Evolutionary conservation across 2,329 filamentous ascomycete species (phyloP).

Genomic region (Uncinocarpus reesii): DNA sequence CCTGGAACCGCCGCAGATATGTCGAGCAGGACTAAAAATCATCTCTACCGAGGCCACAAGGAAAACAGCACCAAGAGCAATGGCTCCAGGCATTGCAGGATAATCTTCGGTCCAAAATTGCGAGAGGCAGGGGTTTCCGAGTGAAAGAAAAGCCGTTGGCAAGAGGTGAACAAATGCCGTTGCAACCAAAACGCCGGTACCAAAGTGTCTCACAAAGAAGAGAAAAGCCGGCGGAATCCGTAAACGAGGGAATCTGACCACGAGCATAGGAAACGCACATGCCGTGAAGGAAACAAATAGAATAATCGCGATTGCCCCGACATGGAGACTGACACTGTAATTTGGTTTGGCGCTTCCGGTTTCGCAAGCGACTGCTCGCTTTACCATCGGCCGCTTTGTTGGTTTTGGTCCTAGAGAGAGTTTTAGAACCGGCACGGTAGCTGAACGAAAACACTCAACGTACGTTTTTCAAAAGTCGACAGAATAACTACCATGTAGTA

Average conservation of each 20-base stretch:
- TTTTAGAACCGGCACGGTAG: background rate
- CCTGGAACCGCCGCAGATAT: conserved; percentile 20
- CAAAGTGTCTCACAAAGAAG: conserved; percentile 62
- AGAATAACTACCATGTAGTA: conserved; percentile 11
- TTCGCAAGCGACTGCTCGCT: conserved; percentile 19
- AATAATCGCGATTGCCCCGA: conserved; percentile 55
- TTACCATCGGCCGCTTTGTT: background rate
- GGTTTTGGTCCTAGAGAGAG: conserved; percentile 1
- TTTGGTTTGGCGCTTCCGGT: conserved; percentile 20
- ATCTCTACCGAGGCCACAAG: conserved; percentile 46
- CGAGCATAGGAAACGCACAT: conserved; percentile 57
- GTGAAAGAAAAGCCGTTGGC: conserved; percentile 56
- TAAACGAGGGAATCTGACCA: conserved; percentile 48
- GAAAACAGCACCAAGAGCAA: conserved; percentile 38
- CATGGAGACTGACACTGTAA: conserved; percentile 56
- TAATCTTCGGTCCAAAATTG: conserved; percentile 39
- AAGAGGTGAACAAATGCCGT: conserved; percentile 74
- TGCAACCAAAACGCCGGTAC: conserved; percentile 75
- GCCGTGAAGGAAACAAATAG: conserved; percentile 45
- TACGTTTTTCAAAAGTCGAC: conserved; percentile 10
- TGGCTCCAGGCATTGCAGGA: conserved; percentile 41
- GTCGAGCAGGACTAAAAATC: conserved; percentile 39
- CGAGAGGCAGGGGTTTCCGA: conserved; percentile 54
- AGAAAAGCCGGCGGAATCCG: conserved; percentile 51
- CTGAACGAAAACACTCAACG: background rate